Evolutionary conservation across 768 basidiomycete species (phyloP).

Genomic region (Gloeostereum incarnatum): DNA sequence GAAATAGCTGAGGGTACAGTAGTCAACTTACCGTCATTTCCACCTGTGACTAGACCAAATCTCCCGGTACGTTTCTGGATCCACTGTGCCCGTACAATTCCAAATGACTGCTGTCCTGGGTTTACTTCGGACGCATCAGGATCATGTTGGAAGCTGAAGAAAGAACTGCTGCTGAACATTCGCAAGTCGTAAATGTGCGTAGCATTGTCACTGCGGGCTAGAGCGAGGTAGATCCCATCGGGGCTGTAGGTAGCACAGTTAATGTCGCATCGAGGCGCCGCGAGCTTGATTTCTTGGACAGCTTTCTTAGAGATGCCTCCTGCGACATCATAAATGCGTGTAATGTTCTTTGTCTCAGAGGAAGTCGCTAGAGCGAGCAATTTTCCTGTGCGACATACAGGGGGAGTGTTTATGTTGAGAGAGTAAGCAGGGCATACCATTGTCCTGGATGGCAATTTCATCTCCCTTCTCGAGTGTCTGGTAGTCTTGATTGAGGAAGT

Average conservation of each 20-base stretch:
- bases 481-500: too few relatives aligned
- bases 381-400: too few relatives aligned
- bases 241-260: constrained; percentile 45
- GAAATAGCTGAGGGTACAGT: neutral
- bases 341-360: neutral
- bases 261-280: constrained; percentile 38
- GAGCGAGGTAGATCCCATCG: constrained; percentile 50
- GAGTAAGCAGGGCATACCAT: too few relatives aligned
- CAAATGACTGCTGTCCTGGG: constrained; percentile 27
- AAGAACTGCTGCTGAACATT: constrained; percentile 31
- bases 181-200: constrained; percentile 58
- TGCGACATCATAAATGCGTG: neutral
- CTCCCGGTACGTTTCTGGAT: constrained; percentile 24
- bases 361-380: neutral
- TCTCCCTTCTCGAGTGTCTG: too few relatives aligned
- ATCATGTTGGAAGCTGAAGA: constrained; percentile 41
- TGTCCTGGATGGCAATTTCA: too few relatives aligned
- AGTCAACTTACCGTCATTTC: constrained; percentile 46
- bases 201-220: constrained; percentile 50
- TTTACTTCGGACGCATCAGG: constrained; percentile 20
- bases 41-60: constrained; percentile 49
- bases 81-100: constrained; percentile 47
- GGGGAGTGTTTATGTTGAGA: too few relatives aligned
- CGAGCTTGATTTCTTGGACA: constrained; percentile 9
- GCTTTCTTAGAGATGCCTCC: constrained; percentile 11